Base-by-base conservation (phyloP, 139 green algal species). In the Ettlia oleoabundans region DNA sequence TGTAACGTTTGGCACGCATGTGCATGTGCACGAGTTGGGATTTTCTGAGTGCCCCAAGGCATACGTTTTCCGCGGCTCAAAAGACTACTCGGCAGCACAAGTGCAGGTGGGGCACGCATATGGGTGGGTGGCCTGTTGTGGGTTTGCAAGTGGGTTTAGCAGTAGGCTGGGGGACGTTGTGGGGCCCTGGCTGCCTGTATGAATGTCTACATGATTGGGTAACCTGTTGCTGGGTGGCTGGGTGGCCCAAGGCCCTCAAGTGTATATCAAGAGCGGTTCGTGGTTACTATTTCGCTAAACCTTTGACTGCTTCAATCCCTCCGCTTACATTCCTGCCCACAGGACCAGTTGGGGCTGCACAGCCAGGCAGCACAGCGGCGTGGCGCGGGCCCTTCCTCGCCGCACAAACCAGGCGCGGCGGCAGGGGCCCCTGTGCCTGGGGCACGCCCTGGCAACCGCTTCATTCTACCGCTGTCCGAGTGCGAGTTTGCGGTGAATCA, bases 11-110 rank as follows among this genome's bases (percentile, higher is more conserved):
- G 97, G 97, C 72, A 96, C 92, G 1, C 94, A 98, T 81, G 96
- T 99, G 52, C 94, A 98, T 43, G 96, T 99, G 43, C 96, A 99
- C 87, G 97, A 99, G 89, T 90, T 99, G 76, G 95, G 96, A 37
- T 98, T 96, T 84, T 76, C 86, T 3, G 96, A 97, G 66, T 97
- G 93, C 86, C 88, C 91, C 38, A 98, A 98, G 86, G 90, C 87
- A 41, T 99, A 94, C 63, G 95, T 99, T 18, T 99, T 99, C 87
- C 88, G 94, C 40, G 97, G 97, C 42, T 88, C 80, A 43, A 98
- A 97, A 85, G 95, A 98, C 84, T 97, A 97, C 88, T 92, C 91
- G 28, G 71, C 85, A 21, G 66, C 89, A 73, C 80, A 89, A 42
- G 88, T 96, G 41, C 74, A 73, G 64, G 64, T 71, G 33, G 64